phyloP scores from a whole-genome alignment of 2,329 filamentous ascomycete species.

The Cladophialophora yegresii region DNA sequence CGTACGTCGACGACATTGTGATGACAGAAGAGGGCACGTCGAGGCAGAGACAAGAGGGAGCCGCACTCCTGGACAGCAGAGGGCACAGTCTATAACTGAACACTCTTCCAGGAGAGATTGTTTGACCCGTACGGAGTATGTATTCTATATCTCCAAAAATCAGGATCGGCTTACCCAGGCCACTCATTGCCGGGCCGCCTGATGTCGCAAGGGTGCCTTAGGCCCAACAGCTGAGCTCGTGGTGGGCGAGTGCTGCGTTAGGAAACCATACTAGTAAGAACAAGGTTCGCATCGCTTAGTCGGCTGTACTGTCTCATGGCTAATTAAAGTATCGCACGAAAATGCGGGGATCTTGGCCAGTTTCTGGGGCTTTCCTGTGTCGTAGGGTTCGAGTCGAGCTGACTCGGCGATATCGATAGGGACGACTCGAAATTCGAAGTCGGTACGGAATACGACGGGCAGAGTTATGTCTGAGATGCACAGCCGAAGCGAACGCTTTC shows the following conservation, averaged over 20 bases:
- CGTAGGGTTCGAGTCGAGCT: conserved; percentile 12
- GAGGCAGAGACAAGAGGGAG: not conserved
- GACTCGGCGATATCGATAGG: conserved; percentile 17
- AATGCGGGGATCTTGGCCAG: not conserved
- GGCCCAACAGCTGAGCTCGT: not conserved
- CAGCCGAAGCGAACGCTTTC: not conserved
- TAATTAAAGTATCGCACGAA: not conserved
- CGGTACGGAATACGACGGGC: not conserved
- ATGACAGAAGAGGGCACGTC: not conserved
- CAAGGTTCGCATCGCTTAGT: not conserved
- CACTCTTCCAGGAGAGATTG: not conserved
- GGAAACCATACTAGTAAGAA: not conserved
- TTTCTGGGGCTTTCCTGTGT: not conserved
- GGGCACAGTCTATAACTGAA: not conserved
- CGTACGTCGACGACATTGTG: conserved; percentile 11
- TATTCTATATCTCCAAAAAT: not conserved
- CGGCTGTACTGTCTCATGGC: not conserved
- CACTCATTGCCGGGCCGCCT: not conserved
- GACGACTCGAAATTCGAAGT: not conserved
- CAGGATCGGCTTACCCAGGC: not conserved
- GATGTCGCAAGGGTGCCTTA: not conserved
- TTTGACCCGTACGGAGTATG: not conserved
- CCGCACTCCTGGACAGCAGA: not conserved
- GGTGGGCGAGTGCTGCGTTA: not conserved
- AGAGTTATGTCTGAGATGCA: not conserved